Evolutionary conservation across 2,329 filamentous ascomycete genomes (phyloP).

Genomic region (Aspergillus sp.): DNA sequence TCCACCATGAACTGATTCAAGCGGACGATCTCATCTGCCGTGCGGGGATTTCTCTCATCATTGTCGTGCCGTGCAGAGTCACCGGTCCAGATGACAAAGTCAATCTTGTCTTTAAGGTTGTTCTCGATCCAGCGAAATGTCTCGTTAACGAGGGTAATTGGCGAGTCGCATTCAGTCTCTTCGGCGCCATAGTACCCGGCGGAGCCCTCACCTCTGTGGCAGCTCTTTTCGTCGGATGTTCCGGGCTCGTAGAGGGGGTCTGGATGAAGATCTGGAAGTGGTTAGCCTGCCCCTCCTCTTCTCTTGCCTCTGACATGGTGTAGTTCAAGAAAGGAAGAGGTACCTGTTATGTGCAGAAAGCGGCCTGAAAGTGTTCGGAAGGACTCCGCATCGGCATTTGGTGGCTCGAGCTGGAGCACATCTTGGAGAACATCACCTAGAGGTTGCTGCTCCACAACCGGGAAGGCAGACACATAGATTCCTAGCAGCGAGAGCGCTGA

Average conservation of each 20-base stretch:
- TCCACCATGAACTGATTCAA: conserved; percentile 75
- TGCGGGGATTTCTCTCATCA: conserved; percentile 77
- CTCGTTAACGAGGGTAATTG: conserved; percentile 75
- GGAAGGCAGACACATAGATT: conserved; percentile 20
- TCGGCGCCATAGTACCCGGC: conserved; percentile 83
- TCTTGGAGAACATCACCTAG: conserved; percentile 10
- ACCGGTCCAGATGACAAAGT: conserved; percentile 92
- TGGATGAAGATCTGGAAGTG: conserved; percentile 77
- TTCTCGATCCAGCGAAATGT: conserved; percentile 86
- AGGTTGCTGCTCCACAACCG: conserved; percentile 22
- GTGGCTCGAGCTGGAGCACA: conserved; percentile 4
- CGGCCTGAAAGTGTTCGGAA: conserved; percentile 31
- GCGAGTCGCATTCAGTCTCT: conserved; percentile 85
- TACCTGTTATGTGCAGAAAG: conserved; percentile 43
- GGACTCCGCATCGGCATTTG: conserved; percentile 1
- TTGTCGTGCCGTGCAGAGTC: conserved; percentile 89
- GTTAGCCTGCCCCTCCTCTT: not conserved
- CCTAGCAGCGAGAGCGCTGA: conserved; percentile 14
- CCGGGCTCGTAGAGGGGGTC: conserved; percentile 83
- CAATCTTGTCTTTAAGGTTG: conserved; percentile 74
- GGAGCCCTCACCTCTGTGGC: conserved; percentile 74
- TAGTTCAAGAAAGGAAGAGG: not conserved
- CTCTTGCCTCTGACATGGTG: conserved; percentile 14
- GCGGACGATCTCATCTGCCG: conserved; percentile 70
- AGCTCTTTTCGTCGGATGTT: conserved; percentile 69